Evolutionary conservation across 495 filamentous ascomycete species (phyloP).

Genomic region (Astrocystis sublimbata): DNA sequence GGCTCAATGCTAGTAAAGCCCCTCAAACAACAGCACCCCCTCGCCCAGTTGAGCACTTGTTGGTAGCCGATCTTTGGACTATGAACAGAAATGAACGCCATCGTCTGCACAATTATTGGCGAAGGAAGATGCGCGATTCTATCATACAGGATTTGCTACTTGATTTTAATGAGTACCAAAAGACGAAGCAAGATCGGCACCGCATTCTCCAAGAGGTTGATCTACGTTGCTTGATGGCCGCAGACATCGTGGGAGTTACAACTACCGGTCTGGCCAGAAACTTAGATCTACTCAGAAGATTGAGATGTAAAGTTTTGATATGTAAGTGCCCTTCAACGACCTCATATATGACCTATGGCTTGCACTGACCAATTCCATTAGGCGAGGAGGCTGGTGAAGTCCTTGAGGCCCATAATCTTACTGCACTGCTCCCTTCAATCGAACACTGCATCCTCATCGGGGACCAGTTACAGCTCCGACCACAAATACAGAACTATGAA

Average conservation of each 20-base stretch:
- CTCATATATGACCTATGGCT: neutral
- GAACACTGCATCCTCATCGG: constrained; percentile 78
- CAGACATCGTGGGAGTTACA: constrained; percentile 72
- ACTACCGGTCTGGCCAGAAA: constrained; percentile 73
- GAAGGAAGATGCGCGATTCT: constrained; percentile 39
- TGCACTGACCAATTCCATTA: neutral
- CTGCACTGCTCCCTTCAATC: constrained; percentile 66
- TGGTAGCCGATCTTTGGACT: constrained; percentile 20
- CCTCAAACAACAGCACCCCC: neutral
- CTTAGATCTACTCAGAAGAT: constrained; percentile 58
- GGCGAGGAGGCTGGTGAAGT: constrained; percentile 78
- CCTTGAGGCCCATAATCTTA: constrained; percentile 68
- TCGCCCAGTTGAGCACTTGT: constrained; percentile 17
- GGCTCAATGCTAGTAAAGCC: constrained; percentile 15
- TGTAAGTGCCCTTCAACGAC: constrained; percentile 32
- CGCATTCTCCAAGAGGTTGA: constrained; percentile 50
- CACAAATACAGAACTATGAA: constrained; percentile 66
- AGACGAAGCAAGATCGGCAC: constrained; percentile 37
- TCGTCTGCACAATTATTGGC: constrained; percentile 48
- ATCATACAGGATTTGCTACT: constrained; percentile 37
- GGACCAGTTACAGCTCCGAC: constrained; percentile 73
- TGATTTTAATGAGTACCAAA: constrained; percentile 33
- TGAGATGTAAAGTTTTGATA: constrained; percentile 67
- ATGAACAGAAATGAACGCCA: constrained; percentile 36
- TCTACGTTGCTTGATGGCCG: constrained; percentile 51